Evolutionary conservation across 148 eudicot genomes (phyloP), one percentile per base, ranked within the genome.

Genomic region (Drosera capensis): DNA sequence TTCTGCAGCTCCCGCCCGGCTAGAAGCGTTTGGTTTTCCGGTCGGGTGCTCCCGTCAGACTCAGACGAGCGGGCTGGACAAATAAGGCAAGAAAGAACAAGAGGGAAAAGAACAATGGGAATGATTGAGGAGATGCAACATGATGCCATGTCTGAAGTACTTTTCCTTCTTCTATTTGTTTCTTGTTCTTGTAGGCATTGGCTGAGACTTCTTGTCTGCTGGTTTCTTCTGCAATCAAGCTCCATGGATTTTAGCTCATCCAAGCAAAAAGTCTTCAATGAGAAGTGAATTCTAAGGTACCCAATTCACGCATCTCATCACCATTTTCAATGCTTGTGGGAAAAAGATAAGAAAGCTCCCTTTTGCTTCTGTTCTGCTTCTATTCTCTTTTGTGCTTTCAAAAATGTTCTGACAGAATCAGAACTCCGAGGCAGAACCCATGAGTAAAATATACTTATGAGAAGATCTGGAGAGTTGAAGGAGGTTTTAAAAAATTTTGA

Each of bases 111-210:
- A 76, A 74, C 57, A 56, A 46, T 54, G 17, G 59, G 55, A 66
- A 79, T 65, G 68, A 71, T 65, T 58, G 77, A 65, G 20, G 75
- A 72, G 57, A 60, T 59, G n/a, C 20, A n/a, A 29, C 24, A 20
- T 9, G 14, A 34, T 9, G 38, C 38, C 38, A 34, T 34, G 3
- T 34, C n/a, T 1, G 38, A 2, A 4, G 38, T 2, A 34, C 9
- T 54, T 55, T 40, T 46, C 46, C 35, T 11, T 34, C 38, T 11
- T 46, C 66, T 49, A 28, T 14, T 46, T 36, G 36, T 51, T 59
- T 64, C 25, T 52, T 34, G 9, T 34, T 11, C 31, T 34, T 34
- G 38, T 34, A 34, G n/a, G n/a, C 38, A 34, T 34, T 34, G n/a
- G n/a, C n/a, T n/a, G n/a, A n/a, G 38, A 34, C n/a, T 28, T 34